Conservation (phyloP, 345 rosid species). For the Salix brachista region DNA sequence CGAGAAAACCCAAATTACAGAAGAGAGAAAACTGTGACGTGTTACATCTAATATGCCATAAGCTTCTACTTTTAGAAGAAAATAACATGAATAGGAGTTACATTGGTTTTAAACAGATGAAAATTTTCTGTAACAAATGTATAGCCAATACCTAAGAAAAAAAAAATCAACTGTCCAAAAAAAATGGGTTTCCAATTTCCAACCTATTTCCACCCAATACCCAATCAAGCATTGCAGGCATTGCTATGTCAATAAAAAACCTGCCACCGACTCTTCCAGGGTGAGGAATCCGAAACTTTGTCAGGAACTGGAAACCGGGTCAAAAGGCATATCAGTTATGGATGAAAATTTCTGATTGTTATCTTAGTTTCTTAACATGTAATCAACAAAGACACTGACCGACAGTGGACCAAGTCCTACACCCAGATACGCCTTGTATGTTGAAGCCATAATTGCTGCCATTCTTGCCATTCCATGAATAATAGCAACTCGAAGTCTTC, state of each 20-base stretch:
- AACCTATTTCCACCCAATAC: conserved; percentile 93
- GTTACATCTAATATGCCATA: neutral
- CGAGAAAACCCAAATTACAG: neutral
- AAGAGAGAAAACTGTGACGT: neutral
- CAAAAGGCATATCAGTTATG: conserved; percentile 11
- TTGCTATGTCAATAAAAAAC: conserved; percentile 64
- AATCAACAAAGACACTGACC: conserved; percentile 35
- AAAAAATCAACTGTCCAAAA: neutral
- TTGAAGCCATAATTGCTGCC: conserved; percentile 96
- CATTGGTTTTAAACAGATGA: neutral
- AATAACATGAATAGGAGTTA: neutral
- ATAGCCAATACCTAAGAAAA: neutral
- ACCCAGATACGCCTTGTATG: conserved; percentile 90
- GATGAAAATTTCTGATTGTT: neutral
- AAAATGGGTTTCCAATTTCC: conserved; percentile 15
- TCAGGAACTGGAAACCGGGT: conserved; percentile 57
- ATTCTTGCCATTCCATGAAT: conserved; percentile 90
- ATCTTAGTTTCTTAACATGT: neutral
- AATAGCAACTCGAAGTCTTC: conserved; percentile 73
- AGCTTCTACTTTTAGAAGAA: neutral
- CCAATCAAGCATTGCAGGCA: conserved; percentile 90
- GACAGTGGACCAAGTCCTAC: conserved; percentile 94
- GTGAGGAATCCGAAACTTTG: conserved; percentile 77
- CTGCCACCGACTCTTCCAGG: conserved; percentile 90
- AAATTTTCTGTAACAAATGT: neutral